Base-by-base conservation (phyloP, 2,329 filamentous ascomycete genomes). In the Ambrosiella cleistominuta region DNA sequence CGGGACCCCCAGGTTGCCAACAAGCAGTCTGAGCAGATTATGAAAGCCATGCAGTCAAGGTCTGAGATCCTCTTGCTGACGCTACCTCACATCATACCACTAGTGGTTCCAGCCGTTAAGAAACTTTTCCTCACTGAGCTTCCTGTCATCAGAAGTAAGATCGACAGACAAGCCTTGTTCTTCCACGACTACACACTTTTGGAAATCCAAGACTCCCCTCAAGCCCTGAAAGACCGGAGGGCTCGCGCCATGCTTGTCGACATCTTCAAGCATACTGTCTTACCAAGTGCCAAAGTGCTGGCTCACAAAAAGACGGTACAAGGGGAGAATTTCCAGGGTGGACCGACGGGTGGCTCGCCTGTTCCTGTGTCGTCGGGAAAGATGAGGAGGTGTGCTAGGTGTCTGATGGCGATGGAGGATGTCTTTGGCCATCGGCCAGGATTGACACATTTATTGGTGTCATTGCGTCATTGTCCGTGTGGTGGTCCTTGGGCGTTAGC, bases 161-260 rank as follows among this genome's bases (percentile, higher is more conserved):
- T 82, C 9, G 81, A 93, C 63, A 76, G 80, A 36, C 78, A 82
- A 8, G 76, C 76, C 61, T 74, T 95, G 54, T 86, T 86, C 70
- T 85, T 88, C 68, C 79, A 80, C 54, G 80, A 93, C 66, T 87
- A 82, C 58, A 75, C 74, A 54, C 78, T 86, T 66, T 73, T 93
- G 9, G 84, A 85, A 4, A 72, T 88, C 12, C 76, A 82, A 57
- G 79, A 82, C 60, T 69, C 69, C 12, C 70, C 71, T 15, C 51
- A 56, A n/a, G 78, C 75, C 3, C 66, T 79, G 11, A 68, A 66
- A 2, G 64, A 66, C 17, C 69, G 70, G 59, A 69, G 66, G 60
- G 66, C 67, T 1, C 69, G 64, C 42, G 69, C 70, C 1, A 63
- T 65, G 6, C 72, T 75, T 57, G 68, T 81, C 5, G 78, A 81